A percentile compares a stretch with the other conserved stretches of the same genome.
These are phyloP conservation scores for Chlorella sp. DNA, from an alignment of 139 green algal species.

Conservation along the genomic window DNA sequence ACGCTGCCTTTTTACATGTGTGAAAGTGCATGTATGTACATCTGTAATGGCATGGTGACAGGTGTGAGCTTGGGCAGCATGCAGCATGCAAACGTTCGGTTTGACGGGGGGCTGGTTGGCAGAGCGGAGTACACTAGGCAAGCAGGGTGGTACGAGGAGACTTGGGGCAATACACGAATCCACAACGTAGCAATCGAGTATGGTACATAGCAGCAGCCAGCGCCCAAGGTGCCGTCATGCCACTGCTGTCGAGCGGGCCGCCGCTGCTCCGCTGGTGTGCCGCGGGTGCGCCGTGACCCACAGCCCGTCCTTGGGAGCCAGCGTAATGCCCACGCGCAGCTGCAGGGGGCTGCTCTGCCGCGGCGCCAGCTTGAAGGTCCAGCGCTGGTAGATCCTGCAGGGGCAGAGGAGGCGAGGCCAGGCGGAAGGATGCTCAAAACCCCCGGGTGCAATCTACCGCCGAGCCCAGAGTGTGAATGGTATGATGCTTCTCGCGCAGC, in stretches of 20 bases:
- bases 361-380: constrained; percentile 1
- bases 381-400: constrained; percentile 28
- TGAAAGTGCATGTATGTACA: too few species aligned
- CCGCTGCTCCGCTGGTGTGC: not conserved
- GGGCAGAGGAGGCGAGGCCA: too few species aligned
- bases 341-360: not conserved
- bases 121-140: too few species aligned
- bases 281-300: constrained; percentile 5
- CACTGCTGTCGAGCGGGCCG: not conserved
- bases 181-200: not conserved
- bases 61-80: too few species aligned
- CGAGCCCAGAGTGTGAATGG: not conserved
- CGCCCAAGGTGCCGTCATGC: not conserved
- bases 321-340: constrained; percentile 14
- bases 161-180: not conserved
- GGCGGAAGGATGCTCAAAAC: not conserved
- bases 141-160: not conserved
- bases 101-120: too few species aligned
- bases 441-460: not conserved
- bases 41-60: too few species aligned
- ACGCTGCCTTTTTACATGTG: too few species aligned
- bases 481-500: not conserved
- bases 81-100: too few species aligned
- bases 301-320: not conserved
- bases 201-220: not conserved